Percentiles rank a stretch among this genome's conserved stretches.
Conservation (phyloP, 2,329 filamentous ascomycete species). For the Penicillium italicum region DNA sequence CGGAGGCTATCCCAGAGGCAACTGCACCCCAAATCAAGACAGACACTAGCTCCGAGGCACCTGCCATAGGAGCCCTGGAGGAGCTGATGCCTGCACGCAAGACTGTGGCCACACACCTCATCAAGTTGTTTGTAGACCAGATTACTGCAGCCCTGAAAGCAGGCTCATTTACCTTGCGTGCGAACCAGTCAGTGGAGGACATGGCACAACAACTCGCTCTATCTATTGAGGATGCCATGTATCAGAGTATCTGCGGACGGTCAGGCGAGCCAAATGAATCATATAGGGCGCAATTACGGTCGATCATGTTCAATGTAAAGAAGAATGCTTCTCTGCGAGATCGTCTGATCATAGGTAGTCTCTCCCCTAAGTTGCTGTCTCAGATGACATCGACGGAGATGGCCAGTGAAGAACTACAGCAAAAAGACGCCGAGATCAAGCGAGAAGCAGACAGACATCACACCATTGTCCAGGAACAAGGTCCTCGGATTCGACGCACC, state of each 20-base stretch:
- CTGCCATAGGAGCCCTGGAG: constrained; percentile 38
- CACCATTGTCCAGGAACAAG: constrained; percentile 72
- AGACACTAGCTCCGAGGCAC: constrained; percentile 32
- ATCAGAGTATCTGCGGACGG: constrained; percentile 50
- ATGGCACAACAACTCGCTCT: constrained; percentile 69
- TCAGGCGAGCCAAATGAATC: constrained; percentile 52
- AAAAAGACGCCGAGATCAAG: constrained; percentile 55
- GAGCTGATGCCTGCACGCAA: constrained; percentile 61
- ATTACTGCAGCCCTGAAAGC: constrained; percentile 66
- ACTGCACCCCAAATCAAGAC: constrained; percentile 33
- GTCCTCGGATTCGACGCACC: constrained; percentile 76
- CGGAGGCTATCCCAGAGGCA: constrained; percentile 20
- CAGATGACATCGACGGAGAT: constrained; percentile 87
- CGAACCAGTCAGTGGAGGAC: constrained; percentile 60
- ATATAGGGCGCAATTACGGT: constrained; percentile 65
- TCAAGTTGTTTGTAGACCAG: constrained; percentile 64
- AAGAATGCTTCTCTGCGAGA: constrained; percentile 75
- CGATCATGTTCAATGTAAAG: constrained; percentile 82
- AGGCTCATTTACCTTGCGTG: constrained; percentile 59
- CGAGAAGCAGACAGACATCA: constrained; percentile 60
- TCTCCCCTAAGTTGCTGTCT: constrained; percentile 74
- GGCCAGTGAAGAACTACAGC: constrained; percentile 83
- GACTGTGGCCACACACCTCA: constrained; percentile 65
- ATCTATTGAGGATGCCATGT: constrained; percentile 70
- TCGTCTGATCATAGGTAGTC: constrained; percentile 66